These are phyloP conservation scores for Coprinellus micaceus DNA, from an alignment of 768 basidiomycete genomes.

Conservation along the genomic window DNA sequence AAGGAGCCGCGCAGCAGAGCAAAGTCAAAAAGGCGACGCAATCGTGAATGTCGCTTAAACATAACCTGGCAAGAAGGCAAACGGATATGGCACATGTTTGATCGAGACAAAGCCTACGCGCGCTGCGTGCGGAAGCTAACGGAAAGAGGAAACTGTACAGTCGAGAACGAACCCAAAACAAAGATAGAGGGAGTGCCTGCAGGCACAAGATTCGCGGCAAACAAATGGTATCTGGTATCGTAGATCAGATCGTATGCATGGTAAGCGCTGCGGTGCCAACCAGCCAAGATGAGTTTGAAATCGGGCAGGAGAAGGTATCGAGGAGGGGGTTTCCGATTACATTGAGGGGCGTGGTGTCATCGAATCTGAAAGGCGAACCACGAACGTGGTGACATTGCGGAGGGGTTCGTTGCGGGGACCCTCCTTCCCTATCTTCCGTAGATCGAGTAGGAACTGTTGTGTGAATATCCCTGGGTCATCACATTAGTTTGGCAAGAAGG, in stretches of 20 bases:
- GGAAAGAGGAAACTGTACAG: neutral
- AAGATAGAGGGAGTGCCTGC: neutral
- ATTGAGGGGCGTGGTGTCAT: neutral
- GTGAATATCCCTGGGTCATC: constrained; percentile 1
- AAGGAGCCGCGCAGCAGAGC: neutral
- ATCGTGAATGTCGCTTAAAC: neutral
- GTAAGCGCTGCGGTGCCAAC: neutral
- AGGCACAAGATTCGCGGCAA: neutral
- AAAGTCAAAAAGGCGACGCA: neutral
- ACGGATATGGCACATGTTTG: constrained; percentile 1
- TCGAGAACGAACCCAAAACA: neutral
- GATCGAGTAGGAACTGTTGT: neutral
- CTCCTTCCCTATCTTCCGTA: neutral
- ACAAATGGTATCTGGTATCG: neutral
- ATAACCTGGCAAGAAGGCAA: neutral
- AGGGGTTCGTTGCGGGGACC: neutral
- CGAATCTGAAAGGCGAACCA: neutral
- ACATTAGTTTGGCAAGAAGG: neutral
- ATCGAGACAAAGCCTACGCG: neutral
- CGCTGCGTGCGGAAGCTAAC: neutral
- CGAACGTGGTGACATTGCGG: constrained; percentile 2
- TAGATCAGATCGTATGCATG: neutral
- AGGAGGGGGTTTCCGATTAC: no score
- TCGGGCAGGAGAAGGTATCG: neutral
- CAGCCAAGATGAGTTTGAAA: neutral